phyloP scores from a whole-genome alignment of 2,329 filamentous ascomycete species.

The Thielaviopsis punctulata region DNA sequence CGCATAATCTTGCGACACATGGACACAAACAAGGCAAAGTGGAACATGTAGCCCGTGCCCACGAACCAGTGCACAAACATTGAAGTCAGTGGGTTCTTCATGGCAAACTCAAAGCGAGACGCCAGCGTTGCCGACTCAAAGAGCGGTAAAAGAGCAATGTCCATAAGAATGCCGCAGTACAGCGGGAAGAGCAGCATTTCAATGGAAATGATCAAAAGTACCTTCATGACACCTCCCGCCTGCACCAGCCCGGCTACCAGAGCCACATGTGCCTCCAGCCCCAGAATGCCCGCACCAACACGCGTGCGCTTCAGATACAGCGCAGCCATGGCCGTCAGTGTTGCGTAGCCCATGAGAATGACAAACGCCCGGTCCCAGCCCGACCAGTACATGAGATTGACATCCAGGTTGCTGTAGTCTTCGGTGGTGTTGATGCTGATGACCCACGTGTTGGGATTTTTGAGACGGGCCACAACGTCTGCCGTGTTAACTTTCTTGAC shows the following conservation, averaged over 20 bases:
- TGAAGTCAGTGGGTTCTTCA: conserved; percentile 67
- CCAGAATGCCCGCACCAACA: conserved; percentile 33
- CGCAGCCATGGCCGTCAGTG: conserved; percentile 56
- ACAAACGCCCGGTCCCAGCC: conserved; percentile 49
- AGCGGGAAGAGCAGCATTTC: conserved; percentile 97
- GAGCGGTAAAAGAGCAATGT: conserved; percentile 72
- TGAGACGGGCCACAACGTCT: conserved; percentile 16
- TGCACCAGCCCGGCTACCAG: conserved; percentile 75
- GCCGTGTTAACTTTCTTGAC: not conserved
- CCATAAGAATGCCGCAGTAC: conserved; percentile 84
- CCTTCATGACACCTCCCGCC: conserved; percentile 92
- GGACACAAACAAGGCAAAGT: conserved; percentile 93
- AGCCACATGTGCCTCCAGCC: conserved; percentile 49
- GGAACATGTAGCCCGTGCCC: conserved; percentile 98
- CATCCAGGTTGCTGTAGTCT: conserved; percentile 25
- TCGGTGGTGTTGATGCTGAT: conserved; percentile 29
- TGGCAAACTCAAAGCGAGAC: conserved; percentile 63
- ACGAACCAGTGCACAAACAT: conserved; percentile 98
- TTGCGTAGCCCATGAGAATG: conserved; percentile 63
- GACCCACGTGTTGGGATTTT: conserved; percentile 38
- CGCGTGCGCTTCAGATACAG: conserved; percentile 52
- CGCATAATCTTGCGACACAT: conserved; percentile 99
- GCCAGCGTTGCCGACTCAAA: conserved; percentile 67
- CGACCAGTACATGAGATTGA: conserved; percentile 49
- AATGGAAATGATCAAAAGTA: conserved; percentile 95